Evolutionary conservation across 1,139 yeast genomes (phyloP).

Genomic region (Yamadazyma buinensis): DNA sequence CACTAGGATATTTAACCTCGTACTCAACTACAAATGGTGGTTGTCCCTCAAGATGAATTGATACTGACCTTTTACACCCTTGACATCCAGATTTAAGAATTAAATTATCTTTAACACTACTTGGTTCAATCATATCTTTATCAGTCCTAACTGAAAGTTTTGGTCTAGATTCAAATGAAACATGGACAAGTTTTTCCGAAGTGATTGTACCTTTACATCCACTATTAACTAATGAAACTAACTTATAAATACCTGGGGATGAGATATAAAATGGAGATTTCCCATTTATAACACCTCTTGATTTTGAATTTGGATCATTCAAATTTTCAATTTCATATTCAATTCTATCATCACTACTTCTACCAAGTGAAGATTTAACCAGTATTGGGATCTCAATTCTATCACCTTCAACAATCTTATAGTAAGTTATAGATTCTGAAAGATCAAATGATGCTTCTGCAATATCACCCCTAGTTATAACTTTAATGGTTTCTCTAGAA

Average conservation of each 20-base stretch:
- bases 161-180: constrained; percentile 60
- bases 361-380: constrained; percentile 28
- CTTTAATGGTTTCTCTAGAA: constrained; percentile 51
- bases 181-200: constrained; percentile 30
- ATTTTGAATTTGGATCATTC: constrained; percentile 6
- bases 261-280: constrained; percentile 39
- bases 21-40: constrained; percentile 76
- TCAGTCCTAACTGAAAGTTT: constrained; percentile 25
- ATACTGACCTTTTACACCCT: constrained; percentile 22
- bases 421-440: constrained; percentile 19
- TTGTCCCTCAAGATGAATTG: constrained; percentile 45
- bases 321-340: constrained; percentile 20
- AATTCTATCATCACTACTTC: constrained; percentile 22
- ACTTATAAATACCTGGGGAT: constrained; percentile 60
- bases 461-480: constrained; percentile 63
- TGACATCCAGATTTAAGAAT: constrained; percentile 35
- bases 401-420: constrained; percentile 60
- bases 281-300: constrained; percentile 28
- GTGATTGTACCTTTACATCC: constrained; percentile 64
- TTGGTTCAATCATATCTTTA: constrained; percentile 14
- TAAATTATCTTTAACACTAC: constrained; percentile 8
- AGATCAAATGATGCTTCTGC: constrained; percentile 38
- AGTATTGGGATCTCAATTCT: constrained; percentile 55
- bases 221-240: constrained; percentile 58
- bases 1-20: constrained; percentile 59